These are phyloP conservation scores for Colletotrichum orchidophilum DNA, from an alignment of 2,329 filamentous ascomycete genomes.

Conservation along the genomic window DNA sequence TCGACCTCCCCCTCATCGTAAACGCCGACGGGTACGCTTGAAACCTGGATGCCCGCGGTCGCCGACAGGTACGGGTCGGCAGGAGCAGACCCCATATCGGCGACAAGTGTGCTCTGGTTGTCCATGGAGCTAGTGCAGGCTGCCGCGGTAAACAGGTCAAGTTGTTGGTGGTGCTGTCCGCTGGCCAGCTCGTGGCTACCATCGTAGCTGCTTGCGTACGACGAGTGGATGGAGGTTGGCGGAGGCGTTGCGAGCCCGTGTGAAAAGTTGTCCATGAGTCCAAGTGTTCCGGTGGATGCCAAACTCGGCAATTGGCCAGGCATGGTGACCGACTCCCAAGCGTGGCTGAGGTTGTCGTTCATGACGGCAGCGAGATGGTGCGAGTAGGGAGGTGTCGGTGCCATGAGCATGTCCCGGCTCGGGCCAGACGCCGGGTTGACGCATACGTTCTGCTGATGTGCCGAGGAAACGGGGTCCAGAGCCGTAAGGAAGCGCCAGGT, in stretches of 20 bases:
- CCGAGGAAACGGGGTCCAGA: constrained; percentile 66
- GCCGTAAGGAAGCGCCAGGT: constrained; percentile 71
- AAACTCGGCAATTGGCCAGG: constrained; percentile 45
- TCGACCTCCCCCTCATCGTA: constrained; percentile 33
- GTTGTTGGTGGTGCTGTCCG: constrained; percentile 34
- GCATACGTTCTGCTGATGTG: constrained; percentile 61
- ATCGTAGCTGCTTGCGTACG: constrained; percentile 58
- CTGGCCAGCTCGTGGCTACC: constrained; percentile 34
- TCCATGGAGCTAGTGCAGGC: constrained; percentile 34
- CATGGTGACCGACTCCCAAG: constrained; percentile 53
- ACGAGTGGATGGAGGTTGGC: constrained; percentile 59
- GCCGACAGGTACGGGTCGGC: constrained; percentile 34
- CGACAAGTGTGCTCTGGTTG: constrained; percentile 33
- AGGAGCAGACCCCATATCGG: constrained; percentile 27
- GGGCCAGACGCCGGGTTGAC: constrained; percentile 33
- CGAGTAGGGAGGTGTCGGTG: constrained; percentile 56
- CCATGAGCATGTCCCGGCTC: constrained; percentile 59
- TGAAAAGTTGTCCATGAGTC: constrained; percentile 60
- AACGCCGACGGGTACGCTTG: constrained; percentile 29
- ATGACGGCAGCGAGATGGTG: constrained; percentile 62
- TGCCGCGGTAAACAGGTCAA: constrained; percentile 29
- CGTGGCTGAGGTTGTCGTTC: constrained; percentile 64
- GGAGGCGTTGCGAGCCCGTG: constrained; percentile 66
- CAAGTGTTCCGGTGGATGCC: constrained; percentile 46
- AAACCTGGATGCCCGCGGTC: constrained; percentile 35